A percentile compares a stretch with the other conserved stretches of the same genome.
These are phyloP conservation scores for Tolypocladium capitatum DNA, from an alignment of 2,329 filamentous ascomycete genomes.

Conservation along the genomic window DNA sequence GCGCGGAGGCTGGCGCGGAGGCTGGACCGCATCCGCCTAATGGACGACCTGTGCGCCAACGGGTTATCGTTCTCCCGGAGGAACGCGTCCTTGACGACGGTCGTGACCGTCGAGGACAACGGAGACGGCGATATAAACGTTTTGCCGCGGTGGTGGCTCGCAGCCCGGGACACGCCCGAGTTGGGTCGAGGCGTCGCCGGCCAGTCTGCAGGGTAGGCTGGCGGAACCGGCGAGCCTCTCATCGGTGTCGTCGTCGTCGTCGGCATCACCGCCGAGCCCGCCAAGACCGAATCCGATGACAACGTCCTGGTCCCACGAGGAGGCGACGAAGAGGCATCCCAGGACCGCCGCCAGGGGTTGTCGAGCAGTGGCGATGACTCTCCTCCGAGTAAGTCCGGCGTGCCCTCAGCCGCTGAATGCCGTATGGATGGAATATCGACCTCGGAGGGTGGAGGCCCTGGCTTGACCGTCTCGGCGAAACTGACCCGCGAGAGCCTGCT, in stretches of 20 bases:
- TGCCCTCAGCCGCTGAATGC: conserved; percentile 15
- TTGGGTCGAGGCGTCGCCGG: conserved; percentile 15
- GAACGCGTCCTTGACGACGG: conserved; percentile 43
- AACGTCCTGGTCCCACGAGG: conserved; percentile 23
- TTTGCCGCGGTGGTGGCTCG: conserved; percentile 21
- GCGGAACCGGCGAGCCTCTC: conserved; percentile 13
- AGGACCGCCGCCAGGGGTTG: conserved; percentile 29
- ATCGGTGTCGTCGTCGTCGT: conserved; percentile 18
- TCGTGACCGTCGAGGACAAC: conserved; percentile 44
- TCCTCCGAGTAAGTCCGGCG: conserved; percentile 17
- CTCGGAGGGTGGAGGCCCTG: conserved; percentile 21
- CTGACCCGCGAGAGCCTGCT: conserved; percentile 33
- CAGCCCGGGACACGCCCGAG: conserved; percentile 15
- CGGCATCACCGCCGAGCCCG: conserved; percentile 9
- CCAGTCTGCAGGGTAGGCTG: conserved; percentile 11
- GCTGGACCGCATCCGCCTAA: conserved; percentile 33
- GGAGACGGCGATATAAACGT: conserved; percentile 47
- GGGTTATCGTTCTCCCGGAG: conserved; percentile 30
- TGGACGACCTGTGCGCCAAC: conserved; percentile 27
- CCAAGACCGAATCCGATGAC: conserved; percentile 23
- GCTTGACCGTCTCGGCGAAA: conserved; percentile 26
- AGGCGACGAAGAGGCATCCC: conserved; percentile 15
- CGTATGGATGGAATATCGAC: conserved; percentile 23
- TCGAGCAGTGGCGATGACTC: conserved; percentile 27
- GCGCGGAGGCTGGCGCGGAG: conserved; percentile 40